A percentile compares a stretch with the other conserved stretches of the same genome.
Evolutionary conservation across 441 rosid genomes (phyloP).

Genomic region (Croton setiger): DNA sequence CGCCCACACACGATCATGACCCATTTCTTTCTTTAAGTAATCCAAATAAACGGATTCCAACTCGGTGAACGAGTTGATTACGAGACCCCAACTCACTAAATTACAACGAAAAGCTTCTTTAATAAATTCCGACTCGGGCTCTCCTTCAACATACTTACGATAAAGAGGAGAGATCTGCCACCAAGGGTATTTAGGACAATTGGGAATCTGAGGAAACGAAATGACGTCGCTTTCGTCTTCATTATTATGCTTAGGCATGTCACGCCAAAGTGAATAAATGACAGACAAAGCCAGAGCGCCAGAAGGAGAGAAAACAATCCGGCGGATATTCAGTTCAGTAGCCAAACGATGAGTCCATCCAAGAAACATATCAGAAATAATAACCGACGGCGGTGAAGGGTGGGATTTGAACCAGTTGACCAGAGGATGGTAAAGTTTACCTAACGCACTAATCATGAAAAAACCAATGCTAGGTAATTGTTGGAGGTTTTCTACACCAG

Average conservation of each 20-base stretch:
- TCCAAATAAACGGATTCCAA: constrained; percentile 40
- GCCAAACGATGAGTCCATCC: constrained; percentile 59
- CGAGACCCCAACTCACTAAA: constrained; percentile 37
- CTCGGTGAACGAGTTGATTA: constrained; percentile 39
- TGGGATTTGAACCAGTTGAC: constrained; percentile 44
- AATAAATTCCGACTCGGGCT: constrained; percentile 30
- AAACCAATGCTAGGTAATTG: constrained; percentile 28
- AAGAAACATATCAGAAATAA: constrained; percentile 58
- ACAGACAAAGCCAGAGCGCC: constrained; percentile 35
- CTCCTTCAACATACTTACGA: constrained; percentile 28
- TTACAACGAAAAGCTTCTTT: constrained; percentile 27
- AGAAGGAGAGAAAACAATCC: constrained; percentile 49
- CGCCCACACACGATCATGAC: constrained; percentile 41
- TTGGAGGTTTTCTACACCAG: constrained; percentile 45
- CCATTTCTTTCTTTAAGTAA: constrained; percentile 27
- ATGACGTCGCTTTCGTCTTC: constrained; percentile 15
- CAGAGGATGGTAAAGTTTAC: constrained; percentile 39
- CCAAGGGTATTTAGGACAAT: constrained; percentile 33
- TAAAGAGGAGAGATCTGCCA: constrained; percentile 46
- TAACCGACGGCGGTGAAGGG: constrained; percentile 42
- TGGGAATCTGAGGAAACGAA: constrained; percentile 35
- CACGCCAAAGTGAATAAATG: constrained; percentile 29
- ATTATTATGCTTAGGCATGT: constrained; percentile 26
- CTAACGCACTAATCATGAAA: constrained; percentile 34
- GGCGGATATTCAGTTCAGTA: constrained; percentile 30